These are phyloP conservation scores for Rosa chinensis DNA, from an alignment of 306 rosid genomes.

Conservation along the genomic window DNA sequence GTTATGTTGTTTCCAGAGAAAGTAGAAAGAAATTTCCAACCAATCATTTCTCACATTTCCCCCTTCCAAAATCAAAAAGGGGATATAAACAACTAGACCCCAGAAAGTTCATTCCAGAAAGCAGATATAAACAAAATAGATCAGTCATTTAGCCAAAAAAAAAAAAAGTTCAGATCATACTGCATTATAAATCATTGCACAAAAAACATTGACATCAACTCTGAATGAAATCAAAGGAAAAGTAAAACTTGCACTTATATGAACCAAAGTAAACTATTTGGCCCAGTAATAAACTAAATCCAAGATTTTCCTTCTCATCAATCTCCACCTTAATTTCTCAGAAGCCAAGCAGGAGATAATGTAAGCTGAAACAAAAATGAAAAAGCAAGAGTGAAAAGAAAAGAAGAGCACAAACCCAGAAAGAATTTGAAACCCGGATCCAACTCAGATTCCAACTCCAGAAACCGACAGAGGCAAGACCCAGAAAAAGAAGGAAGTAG, in stretches of 20 bases:
- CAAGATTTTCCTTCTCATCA: constrained; percentile 9
- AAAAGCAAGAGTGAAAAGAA: constrained; percentile 19
- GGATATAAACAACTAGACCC: background rate
- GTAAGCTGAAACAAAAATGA: background rate
- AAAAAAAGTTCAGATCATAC: background rate
- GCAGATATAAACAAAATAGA: constrained; percentile 3
- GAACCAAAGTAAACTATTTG: constrained; percentile 13
- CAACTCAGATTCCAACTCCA: constrained; percentile 40
- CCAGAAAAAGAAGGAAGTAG: constrained; percentile 21
- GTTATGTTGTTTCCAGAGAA: background rate
- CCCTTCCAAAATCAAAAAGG: constrained; percentile 6
- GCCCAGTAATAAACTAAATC: constrained; percentile 26
- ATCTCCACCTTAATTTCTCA: too few relatives aligned
- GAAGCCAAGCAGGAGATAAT: constrained; percentile 10
- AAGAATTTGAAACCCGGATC: constrained; percentile 46
- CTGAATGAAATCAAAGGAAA: background rate
- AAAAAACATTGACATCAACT: background rate
- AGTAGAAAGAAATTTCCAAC: background rate
- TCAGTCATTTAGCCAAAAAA: background rate
- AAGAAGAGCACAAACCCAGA: constrained; percentile 21
- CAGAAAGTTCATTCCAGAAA: constrained; percentile 9
- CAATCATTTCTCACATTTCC: constrained; percentile 2
- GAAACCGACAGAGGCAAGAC: constrained; percentile 34
- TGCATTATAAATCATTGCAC: background rate
- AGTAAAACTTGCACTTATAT: constrained; percentile 12